Percentiles rank a stretch among this genome's conserved stretches.
phyloP scores from a whole-genome alignment of 2,329 filamentous ascomycete species.

The Chalaropsis thielavioides region DNA sequence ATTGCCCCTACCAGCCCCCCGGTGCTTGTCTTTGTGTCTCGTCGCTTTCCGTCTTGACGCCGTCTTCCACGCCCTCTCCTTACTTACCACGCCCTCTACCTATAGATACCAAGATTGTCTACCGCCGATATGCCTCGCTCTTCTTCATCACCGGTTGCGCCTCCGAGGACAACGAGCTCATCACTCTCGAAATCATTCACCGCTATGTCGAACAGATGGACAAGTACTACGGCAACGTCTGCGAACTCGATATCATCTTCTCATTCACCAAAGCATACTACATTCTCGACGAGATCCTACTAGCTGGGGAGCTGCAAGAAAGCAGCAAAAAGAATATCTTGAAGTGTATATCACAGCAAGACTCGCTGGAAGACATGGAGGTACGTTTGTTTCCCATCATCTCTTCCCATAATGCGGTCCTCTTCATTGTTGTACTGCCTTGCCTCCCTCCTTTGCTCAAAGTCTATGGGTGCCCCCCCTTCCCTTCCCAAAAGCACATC shows the following conservation, averaged over 20 bases:
- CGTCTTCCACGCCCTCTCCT: neutral
- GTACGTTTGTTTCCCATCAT: slow-evolving; percentile 43
- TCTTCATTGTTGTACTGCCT: slow-evolving; percentile 4
- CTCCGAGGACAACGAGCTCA: slow-evolving; percentile 95
- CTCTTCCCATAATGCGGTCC: neutral
- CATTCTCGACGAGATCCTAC: slow-evolving; percentile 87
- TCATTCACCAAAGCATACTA: slow-evolving; percentile 99
- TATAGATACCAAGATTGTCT: slow-evolving; percentile 92
- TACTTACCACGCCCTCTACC: neutral
- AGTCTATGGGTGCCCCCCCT: neutral
- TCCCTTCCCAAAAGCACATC: no score
- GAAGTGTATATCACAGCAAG: slow-evolving; percentile 89
- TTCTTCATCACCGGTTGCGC: slow-evolving; percentile 98
- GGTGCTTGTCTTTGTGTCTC: slow-evolving; percentile 14
- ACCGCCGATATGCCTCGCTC: slow-evolving; percentile 93
- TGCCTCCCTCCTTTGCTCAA: neutral
- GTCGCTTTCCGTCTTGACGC: neutral
- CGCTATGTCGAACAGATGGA: slow-evolving; percentile 99
- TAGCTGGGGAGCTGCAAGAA: slow-evolving; percentile 95
- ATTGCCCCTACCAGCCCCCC: neutral
- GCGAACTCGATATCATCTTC: slow-evolving; percentile 99
- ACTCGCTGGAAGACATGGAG: slow-evolving; percentile 98
- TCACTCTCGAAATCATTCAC: slow-evolving; percentile 96
- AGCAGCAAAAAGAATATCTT: slow-evolving; percentile 99
- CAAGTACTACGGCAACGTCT: slow-evolving; percentile 99